Evolutionary conservation across 2,329 filamentous ascomycete species (phyloP).

Genomic region (Raffaelea ambrosiae): DNA sequence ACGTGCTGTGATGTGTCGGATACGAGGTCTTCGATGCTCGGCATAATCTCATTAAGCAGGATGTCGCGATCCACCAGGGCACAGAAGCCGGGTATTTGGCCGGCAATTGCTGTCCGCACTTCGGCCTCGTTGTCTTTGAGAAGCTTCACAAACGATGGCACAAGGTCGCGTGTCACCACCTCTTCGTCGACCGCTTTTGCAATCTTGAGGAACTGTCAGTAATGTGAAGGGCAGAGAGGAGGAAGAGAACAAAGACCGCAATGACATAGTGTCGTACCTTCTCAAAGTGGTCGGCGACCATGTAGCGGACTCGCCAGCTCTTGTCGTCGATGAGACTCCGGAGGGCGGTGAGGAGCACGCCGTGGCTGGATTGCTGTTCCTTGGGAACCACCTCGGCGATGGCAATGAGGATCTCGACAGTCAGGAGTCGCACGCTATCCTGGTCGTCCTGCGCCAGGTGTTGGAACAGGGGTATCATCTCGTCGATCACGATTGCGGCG

Average conservation of each 20-base stretch:
- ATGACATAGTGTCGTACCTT: slow-evolving; percentile 51
- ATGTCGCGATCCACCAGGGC: slow-evolving; percentile 76
- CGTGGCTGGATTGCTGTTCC: slow-evolving; percentile 94
- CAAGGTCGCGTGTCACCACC: slow-evolving; percentile 85
- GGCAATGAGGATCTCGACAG: slow-evolving; percentile 90
- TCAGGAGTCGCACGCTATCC: slow-evolving; percentile 91
- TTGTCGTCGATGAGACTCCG: slow-evolving; percentile 96
- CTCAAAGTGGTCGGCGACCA: slow-evolving; percentile 97
- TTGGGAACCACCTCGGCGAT: slow-evolving; percentile 97
- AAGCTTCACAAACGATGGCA: slow-evolving; percentile 94
- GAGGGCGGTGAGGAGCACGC: slow-evolving; percentile 81
- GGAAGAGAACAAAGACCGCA: background rate
- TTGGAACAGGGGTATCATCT: slow-evolving; percentile 99
- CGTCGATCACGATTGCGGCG: slow-evolving; percentile 81
- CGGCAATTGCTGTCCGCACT: slow-evolving; percentile 91
- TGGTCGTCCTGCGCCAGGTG: slow-evolving; percentile 95
- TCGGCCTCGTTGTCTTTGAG: slow-evolving; percentile 97
- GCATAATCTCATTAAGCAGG: slow-evolving; percentile 93
- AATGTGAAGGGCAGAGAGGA: background rate
- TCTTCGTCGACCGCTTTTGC: slow-evolving; percentile 98
- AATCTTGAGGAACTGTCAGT: slow-evolving; percentile 48
- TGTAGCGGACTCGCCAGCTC: slow-evolving; percentile 98
- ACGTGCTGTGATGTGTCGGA: slow-evolving; percentile 96
- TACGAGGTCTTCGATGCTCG: slow-evolving; percentile 89
- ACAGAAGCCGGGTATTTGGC: slow-evolving; percentile 97